Evolutionary conservation across 257 asterid genomes (phyloP).

Genomic region (Marsdenia floribunda): DNA sequence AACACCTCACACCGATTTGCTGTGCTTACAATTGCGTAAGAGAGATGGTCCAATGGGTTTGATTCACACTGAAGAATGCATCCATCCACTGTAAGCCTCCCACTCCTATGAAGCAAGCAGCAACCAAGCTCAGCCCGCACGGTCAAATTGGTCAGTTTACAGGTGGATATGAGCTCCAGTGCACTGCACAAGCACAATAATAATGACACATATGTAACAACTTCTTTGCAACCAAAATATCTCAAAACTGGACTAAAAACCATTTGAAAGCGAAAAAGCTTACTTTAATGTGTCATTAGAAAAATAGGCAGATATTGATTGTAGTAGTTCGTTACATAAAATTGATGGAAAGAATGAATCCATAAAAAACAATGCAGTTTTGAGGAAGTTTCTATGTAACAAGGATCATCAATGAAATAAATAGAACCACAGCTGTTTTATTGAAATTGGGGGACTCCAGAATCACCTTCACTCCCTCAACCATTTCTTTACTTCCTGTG

Average conservation of each 20-base stretch:
- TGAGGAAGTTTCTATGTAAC: not conserved
- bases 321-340: not conserved
- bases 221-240: not conserved
- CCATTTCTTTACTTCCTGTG: not conserved
- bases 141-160: constrained; percentile 87
- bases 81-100: constrained; percentile 76
- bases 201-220: constrained; percentile 9
- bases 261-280: not conserved
- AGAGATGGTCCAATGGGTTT: constrained; percentile 86
- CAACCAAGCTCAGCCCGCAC: constrained; percentile 95
- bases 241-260: not conserved
- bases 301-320: not conserved
- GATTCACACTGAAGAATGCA: constrained; percentile 93
- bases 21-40: constrained; percentile 91
- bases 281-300: not conserved
- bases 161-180: constrained; percentile 74
- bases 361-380: not conserved
- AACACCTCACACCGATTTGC: constrained; percentile 39
- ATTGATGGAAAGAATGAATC: not conserved
- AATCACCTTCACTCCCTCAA: not conserved
- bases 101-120: constrained; percentile 93
- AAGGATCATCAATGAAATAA: not conserved
- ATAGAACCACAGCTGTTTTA: not conserved
- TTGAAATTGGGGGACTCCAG: not conserved
- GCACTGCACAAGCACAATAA: constrained; percentile 53